These are phyloP conservation scores for Corylus avellana DNA, from an alignment of 306 rosid genomes.

Conservation along the genomic window DNA sequence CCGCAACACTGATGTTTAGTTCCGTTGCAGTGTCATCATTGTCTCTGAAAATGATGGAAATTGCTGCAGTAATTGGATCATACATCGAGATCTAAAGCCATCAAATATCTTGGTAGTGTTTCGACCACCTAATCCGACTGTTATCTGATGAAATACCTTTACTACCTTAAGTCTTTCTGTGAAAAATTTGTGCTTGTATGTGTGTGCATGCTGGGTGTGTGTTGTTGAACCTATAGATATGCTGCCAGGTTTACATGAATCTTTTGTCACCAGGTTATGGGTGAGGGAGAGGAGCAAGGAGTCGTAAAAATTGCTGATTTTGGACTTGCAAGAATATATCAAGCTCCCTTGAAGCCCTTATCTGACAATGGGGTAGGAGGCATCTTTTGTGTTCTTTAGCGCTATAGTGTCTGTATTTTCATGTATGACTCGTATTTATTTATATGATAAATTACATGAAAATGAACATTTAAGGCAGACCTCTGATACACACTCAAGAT, in stretches of 20 bases:
- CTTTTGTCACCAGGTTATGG: constrained; percentile 72
- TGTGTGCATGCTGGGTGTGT: neutral
- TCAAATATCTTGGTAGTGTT: constrained; percentile 88
- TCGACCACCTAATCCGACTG: constrained; percentile 1
- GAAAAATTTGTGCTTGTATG: constrained; percentile 8
- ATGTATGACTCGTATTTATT: constrained; percentile 3
- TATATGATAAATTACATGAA: neutral
- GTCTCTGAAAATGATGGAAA: constrained; percentile 19
- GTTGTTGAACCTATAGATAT: neutral
- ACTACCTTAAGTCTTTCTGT: neutral
- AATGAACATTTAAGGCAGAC: constrained; percentile 2
- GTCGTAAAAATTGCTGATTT: constrained; percentile 93
- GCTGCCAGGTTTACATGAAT: constrained; percentile 15
- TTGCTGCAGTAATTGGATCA: constrained; percentile 84
- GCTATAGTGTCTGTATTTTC: constrained; percentile 7
- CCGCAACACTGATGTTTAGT: constrained; percentile 16
- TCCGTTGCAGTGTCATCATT: constrained; percentile 20
- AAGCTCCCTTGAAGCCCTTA: constrained; percentile 84
- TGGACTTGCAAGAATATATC: constrained; percentile 98
- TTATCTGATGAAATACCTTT: constrained; percentile 8
- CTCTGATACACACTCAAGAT: constrained; percentile 12
- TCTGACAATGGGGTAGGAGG: constrained; percentile 74
- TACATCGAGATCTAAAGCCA: constrained; percentile 94
- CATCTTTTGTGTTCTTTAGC: constrained; percentile 25
- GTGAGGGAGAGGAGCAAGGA: constrained; percentile 91